These are phyloP conservation scores for Yarrowia sp. DNA, from an alignment of 805 yeast species.

Conservation along the genomic window DNA sequence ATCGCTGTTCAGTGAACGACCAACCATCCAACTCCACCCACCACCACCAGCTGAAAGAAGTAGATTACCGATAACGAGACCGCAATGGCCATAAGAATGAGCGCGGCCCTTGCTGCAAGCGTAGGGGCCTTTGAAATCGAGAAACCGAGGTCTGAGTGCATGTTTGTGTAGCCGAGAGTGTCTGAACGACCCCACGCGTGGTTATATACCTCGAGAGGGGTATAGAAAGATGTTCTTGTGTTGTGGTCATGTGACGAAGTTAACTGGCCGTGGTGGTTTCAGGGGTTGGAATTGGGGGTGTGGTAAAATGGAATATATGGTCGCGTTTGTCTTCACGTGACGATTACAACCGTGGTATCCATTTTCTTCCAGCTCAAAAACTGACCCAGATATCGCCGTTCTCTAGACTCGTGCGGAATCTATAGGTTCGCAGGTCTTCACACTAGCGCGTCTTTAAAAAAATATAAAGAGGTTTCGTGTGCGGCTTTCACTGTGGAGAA, in stretches of 20 bases:
- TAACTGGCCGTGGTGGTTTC: neutral
- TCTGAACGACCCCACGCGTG: neutral
- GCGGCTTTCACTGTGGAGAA: neutral
- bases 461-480: neutral
- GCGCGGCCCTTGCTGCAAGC: neutral
- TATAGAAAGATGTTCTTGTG: neutral
- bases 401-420: neutral
- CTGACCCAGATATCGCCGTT: neutral
- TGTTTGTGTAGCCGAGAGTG: neutral
- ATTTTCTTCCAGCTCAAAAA: neutral
- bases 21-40: neutral
- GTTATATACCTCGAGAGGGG: constrained; percentile 13
- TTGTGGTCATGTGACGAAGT: neutral
- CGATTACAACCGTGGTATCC: no score
- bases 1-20: neutral
- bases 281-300: neutral
- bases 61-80: neutral
- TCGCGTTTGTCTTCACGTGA: neutral
- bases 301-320: neutral
- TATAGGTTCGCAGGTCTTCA: neutral
- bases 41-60: constrained; percentile 17
- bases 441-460: constrained; percentile 6
- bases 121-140: constrained; percentile 4
- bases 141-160: neutral
- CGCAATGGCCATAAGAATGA: neutral